phyloP scores from a whole-genome alignment of 805 yeast genomes.

The Alloascoidea africana region DNA sequence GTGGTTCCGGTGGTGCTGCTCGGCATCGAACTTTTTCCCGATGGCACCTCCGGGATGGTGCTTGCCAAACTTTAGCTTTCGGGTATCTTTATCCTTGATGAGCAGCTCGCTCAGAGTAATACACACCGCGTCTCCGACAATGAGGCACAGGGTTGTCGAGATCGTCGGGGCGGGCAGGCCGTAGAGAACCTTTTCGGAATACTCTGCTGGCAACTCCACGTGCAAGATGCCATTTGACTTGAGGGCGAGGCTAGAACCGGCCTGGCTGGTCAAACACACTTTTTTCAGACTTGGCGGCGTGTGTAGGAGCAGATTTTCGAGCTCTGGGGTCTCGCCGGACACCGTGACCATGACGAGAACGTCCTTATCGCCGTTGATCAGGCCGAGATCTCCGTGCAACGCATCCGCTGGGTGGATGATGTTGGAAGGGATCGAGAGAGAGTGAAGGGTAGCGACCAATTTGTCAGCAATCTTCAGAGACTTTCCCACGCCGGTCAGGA shows the following conservation, averaged over 20 bases:
- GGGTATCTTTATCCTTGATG: slow-evolving; percentile 34
- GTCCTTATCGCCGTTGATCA: slow-evolving; percentile 35
- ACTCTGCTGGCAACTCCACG: slow-evolving; percentile 43
- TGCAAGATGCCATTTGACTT: slow-evolving; percentile 38
- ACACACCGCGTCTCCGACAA: slow-evolving; percentile 65
- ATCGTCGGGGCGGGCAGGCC: slow-evolving; percentile 85
- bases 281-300: slow-evolving; percentile 36
- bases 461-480: slow-evolving; percentile 68
- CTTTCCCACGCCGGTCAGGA: slow-evolving; percentile 76
- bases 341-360: slow-evolving; percentile 60
- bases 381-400: slow-evolving; percentile 79
- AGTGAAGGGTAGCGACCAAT: slow-evolving; percentile 68
- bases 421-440: slow-evolving; percentile 56
- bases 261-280: slow-evolving; percentile 48
- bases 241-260: slow-evolving; percentile 36
- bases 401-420: slow-evolving; percentile 77
- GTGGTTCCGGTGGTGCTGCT: no score
- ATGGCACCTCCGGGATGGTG: slow-evolving; percentile 90
- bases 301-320: slow-evolving; percentile 40
- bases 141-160: slow-evolving; percentile 62
- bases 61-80: slow-evolving; percentile 45
- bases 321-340: slow-evolving; percentile 75
- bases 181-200: slow-evolving; percentile 47
- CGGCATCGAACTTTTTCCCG: slow-evolving; percentile 32
- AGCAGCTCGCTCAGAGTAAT: slow-evolving; percentile 59